A percentile compares a stretch with the other conserved stretches of the same genome.
Conservation (phyloP, 176 grass and related monocot species). For the bread wheat (Triticum aestivum) region IWGSC_CS_RefSeq_v2.1 NC_057797.1:185612842-185613341, state of each 20-base stretch:
- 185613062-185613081: not conserved
- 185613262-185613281: not conserved
- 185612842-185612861: not conserved
- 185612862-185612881: not conserved
- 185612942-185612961: not conserved
- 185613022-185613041: not conserved
- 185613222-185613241: not conserved
- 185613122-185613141: not conserved
- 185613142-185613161: not conserved
- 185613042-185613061: not conserved
- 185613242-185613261: not conserved
- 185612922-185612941: not conserved
- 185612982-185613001: not conserved
- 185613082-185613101: not conserved
- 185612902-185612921: not conserved
- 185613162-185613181: not conserved
- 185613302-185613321: not conserved
- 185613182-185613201: not conserved
- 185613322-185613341: not conserved
- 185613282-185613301: not conserved
- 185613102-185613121: not conserved
- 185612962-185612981: not conserved
- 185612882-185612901: not conserved
- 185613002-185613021: not conserved
- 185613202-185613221: not conserved